Conservation (phyloP, 495 filamentous ascomycete species). For the Xanthoparmelia taractica region DNA sequence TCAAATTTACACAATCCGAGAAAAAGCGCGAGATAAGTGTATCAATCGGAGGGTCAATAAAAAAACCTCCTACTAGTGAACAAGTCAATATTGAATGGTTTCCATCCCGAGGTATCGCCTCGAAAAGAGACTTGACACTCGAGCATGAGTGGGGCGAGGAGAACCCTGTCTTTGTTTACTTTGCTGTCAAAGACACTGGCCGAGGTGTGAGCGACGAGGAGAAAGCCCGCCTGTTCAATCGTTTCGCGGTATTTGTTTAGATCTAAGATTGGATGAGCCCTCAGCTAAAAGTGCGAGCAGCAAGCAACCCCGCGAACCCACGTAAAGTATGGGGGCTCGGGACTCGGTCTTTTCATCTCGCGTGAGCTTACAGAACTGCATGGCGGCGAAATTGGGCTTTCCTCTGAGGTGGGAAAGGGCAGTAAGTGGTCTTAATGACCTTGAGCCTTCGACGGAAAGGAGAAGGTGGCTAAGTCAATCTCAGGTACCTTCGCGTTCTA, state of each 20-base stretch:
- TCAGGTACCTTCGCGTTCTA: neutral
- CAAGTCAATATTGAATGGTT: conserved; percentile 42
- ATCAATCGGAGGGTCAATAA: neutral
- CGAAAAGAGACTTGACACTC: conserved; percentile 37
- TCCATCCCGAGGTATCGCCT: conserved; percentile 40
- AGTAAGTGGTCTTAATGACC: conserved; percentile 31
- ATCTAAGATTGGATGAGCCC: neutral
- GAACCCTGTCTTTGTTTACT: conserved; percentile 35
- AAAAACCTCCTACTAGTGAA: conserved; percentile 29
- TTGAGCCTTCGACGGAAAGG: neutral
- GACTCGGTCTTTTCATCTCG: conserved; percentile 74
- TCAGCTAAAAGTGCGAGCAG: conserved; percentile 65
- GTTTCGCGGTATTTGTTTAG: neutral
- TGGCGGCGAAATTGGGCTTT: conserved; percentile 74
- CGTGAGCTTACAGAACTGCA: conserved; percentile 68
- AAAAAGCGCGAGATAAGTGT: neutral
- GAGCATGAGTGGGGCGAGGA: conserved; percentile 64
- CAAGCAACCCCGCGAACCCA: conserved; percentile 72
- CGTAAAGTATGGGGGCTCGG: conserved; percentile 73
- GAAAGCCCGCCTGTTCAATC: neutral
- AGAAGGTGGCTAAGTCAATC: neutral
- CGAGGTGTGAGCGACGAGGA: neutral
- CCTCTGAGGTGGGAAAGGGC: conserved; percentile 59
- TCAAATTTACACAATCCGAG: conserved; percentile 59
- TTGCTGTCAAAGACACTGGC: neutral